phyloP scores from a whole-genome alignment of 768 basidiomycete species.

The Podaxis mareebaensis region DNA sequence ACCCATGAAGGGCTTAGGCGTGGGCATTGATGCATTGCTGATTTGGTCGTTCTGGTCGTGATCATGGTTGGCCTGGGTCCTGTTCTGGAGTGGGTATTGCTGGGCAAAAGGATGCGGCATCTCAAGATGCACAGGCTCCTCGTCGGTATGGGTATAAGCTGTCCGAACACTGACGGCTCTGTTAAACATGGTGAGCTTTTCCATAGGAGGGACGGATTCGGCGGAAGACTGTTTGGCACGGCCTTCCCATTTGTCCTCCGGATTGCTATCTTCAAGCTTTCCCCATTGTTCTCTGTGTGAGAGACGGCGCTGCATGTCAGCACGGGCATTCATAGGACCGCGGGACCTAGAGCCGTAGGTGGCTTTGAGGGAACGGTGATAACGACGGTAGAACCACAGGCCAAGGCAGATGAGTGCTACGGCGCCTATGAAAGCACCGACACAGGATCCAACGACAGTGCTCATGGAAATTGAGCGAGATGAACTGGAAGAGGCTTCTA shows the following conservation, averaged over 20 bases:
- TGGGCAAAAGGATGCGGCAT: slow-evolving; percentile 53
- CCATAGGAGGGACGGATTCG: slow-evolving; percentile 47
- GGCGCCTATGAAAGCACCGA: slow-evolving; percentile 60
- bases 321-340: slow-evolving; percentile 37
- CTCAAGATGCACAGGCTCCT: slow-evolving; percentile 40
- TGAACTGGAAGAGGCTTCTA: slow-evolving; percentile 17
- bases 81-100: slow-evolving; percentile 48
- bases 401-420: slow-evolving; percentile 50
- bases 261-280: slow-evolving; percentile 48
- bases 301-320: slow-evolving; percentile 42
- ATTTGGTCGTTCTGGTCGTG: slow-evolving; percentile 23
- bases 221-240: slow-evolving; percentile 23
- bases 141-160: slow-evolving; percentile 48
- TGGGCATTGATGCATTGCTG: slow-evolving; percentile 8
- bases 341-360: slow-evolving; percentile 28
- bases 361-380: slow-evolving; percentile 41
- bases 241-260: slow-evolving; percentile 47
- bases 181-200: slow-evolving; percentile 69
- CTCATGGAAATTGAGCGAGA: slow-evolving; percentile 40
- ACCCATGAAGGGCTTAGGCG: slow-evolving; percentile 1
- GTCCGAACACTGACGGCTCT: slow-evolving; percentile 59
- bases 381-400: slow-evolving; percentile 56
- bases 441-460: slow-evolving; percentile 63
- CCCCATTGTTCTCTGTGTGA: slow-evolving; percentile 57
- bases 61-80: slow-evolving; percentile 34